A percentile compares a stretch with the other conserved stretches of the same genome.
Conservation (phyloP, 2,329 filamentous ascomycete genomes). For the Fusarium praegraminearum region DNA sequence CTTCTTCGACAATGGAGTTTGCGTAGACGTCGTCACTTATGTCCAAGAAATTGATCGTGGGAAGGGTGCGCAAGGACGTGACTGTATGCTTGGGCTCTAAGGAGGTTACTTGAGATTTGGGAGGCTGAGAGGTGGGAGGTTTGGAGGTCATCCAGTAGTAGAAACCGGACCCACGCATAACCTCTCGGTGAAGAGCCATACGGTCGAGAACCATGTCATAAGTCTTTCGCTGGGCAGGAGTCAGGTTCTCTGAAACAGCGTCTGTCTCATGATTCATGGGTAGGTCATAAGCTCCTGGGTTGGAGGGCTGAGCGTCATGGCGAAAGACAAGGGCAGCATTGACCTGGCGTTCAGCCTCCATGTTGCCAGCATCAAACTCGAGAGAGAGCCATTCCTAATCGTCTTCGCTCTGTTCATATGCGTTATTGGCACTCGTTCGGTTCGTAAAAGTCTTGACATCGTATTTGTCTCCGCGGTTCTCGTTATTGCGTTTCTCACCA, state of each 20-base stretch:
- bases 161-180: constrained; percentile 32
- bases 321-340: neutral
- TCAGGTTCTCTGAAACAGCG: fast-evolving
- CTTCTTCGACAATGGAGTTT: constrained; percentile 11
- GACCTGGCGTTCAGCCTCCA: neutral
- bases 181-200: constrained; percentile 24
- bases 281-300: neutral
- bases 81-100: too few species aligned
- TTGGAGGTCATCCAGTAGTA: neutral
- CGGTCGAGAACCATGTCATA: neutral
- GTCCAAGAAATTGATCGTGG: constrained; percentile 9
- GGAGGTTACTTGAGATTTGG: too few species aligned
- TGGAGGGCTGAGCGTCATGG: neutral
- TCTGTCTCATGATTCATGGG: too few species aligned
- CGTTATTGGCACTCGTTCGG: neutral
- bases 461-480: neutral
- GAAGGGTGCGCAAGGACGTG: neutral
- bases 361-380: neutral
- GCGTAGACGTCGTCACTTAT: neutral
- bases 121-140: neutral
- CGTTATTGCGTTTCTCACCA: neutral
- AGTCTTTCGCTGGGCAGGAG: fast-evolving
- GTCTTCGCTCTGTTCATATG: neutral
- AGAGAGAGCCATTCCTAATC: neutral
- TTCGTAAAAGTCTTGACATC: neutral